Base-by-base conservation (phyloP, 2,329 filamentous ascomycete genomes). In the Hypoxylon sp. region DNA sequence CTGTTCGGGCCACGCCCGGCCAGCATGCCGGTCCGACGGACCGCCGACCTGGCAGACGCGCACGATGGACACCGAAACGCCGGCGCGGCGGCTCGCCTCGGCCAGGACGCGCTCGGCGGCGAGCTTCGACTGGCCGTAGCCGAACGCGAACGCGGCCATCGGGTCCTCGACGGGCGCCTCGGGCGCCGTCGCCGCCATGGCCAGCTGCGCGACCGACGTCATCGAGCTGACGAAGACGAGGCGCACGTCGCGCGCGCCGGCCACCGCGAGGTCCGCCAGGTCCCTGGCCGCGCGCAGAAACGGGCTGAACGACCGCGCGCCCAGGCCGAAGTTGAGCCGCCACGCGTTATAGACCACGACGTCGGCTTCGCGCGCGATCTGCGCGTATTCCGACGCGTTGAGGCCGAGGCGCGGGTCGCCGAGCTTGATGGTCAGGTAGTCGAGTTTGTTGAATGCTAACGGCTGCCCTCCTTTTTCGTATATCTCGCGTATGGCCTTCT, bases 111-210 rank as follows among this genome's bases (percentile, higher is more conserved):
- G 17, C 48, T 70, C 64, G 0, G 61, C 62, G 0, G 55, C 63
- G 0, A 64, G 37, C 24, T 70, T 70, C 3, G 66, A 68, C 35
- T 66, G 63, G 2, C 26, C 68, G 33, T 70, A 69, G 2, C 68
- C 68, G 2, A 40, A 59, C 26, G 60, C 29, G 9, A 58, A 4
- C 1, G 64, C 46, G 2, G 64, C 58, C 8, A 41, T 15, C 2
- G 50, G 17, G 43, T 64, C 61, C 7, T 52, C 35, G 4, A 66
- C 56, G 3, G 18, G 2, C 17, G 3, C 3, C 33, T 58, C 55
- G 13, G 48, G 55, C 2, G 17, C 48, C 24, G 10, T 48, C 11
- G 4, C 4, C 8, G 15, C 13, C 2, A 2, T 10, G 9, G 53
- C 38, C 17, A 41, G 8, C 4, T n/a, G 6, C 8, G 10, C 40